These are phyloP conservation scores for Amoebophrya sp. DNA, from an alignment of 169 alveolate species.

Conservation along the genomic window DNA sequence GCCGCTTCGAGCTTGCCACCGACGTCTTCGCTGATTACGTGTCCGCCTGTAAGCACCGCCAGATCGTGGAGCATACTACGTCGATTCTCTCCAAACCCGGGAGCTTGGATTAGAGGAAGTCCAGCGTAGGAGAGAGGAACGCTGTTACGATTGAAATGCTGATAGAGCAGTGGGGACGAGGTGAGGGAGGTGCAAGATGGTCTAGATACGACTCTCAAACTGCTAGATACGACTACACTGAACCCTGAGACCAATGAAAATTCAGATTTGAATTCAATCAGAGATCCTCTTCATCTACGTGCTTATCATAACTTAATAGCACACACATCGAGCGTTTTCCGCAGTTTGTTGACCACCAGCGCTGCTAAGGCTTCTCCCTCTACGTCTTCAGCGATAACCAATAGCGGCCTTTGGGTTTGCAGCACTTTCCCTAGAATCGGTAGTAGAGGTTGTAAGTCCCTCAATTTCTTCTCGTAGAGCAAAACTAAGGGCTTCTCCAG, in stretches of 20 bases:
- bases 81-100: constrained; percentile 94
- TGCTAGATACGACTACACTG: too few species aligned
- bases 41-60: constrained; percentile 92
- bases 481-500: constrained; percentile 90
- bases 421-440: constrained; percentile 89
- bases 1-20: neutral
- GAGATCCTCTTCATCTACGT: too few species aligned
- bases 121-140: neutral
- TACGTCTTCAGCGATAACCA: constrained; percentile 95
- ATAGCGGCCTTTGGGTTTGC: constrained; percentile 83
- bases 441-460: constrained; percentile 80
- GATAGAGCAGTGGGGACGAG: too few species aligned
- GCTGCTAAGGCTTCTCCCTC: constrained; percentile 96
- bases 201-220: too few species aligned
- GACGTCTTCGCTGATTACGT: constrained; percentile 80
- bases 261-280: too few species aligned
- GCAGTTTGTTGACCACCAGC: constrained; percentile 89
- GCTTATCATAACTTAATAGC: too few species aligned
- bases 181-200: too few species aligned
- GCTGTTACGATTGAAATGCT: too few species aligned
- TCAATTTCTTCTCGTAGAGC: constrained; percentile 86
- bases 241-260: too few species aligned
- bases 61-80: constrained; percentile 89
- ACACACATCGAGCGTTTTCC: constrained; percentile 93
- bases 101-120: neutral